Percentiles rank a stretch among this genome's conserved stretches.
Evolutionary conservation across 2,329 filamentous ascomycete genomes (phyloP).

Genomic region (Ophiostoma triangulosporum): DNA sequence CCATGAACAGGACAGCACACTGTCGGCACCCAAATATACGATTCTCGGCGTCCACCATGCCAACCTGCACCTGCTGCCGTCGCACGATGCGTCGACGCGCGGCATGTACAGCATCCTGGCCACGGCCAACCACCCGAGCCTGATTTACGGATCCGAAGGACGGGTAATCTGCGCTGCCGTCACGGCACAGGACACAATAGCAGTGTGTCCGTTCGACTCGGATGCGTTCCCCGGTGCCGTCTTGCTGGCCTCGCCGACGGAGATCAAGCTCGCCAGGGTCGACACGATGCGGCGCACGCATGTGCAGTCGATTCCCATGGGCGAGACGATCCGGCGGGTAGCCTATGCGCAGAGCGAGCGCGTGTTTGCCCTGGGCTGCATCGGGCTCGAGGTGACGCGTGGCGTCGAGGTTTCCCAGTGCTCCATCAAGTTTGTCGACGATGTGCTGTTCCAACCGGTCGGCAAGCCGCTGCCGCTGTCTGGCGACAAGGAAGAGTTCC

Average conservation of each 20-base stretch:
- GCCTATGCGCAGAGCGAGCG: constrained; percentile 70
- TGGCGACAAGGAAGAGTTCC: constrained; percentile 45
- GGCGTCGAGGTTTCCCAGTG: constrained; percentile 66
- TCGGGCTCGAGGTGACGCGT: constrained; percentile 56
- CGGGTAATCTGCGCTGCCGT: constrained; percentile 87
- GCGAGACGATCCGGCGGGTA: constrained; percentile 73
- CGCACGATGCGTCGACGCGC: constrained; percentile 28
- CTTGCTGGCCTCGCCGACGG: constrained; percentile 61
- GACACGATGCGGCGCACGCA: constrained; percentile 81
- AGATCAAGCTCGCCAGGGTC: constrained; percentile 67
- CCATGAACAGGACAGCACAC: constrained; percentile 41
- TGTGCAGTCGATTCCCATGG: constrained; percentile 63
- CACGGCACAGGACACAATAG: constrained; percentile 72
- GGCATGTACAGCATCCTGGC: constrained; percentile 69
- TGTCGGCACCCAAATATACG: constrained; percentile 66
- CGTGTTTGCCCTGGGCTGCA: constrained; percentile 76
- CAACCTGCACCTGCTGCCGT: constrained; percentile 63
- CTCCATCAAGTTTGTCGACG: constrained; percentile 80
- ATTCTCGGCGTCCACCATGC: constrained; percentile 78
- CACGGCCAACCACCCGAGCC: constrained; percentile 82
- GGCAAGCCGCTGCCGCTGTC: constrained; percentile 53
- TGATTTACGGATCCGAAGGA: constrained; percentile 83
- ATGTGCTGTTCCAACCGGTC: constrained; percentile 70
- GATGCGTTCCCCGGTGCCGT: constrained; percentile 71
- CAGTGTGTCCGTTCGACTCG: constrained; percentile 70